A percentile compares a stretch with the other conserved stretches of the same genome.
Evolutionary conservation across 306 rosid genomes (phyloP).

Genomic region (Dalbergia cultrata): DNA sequence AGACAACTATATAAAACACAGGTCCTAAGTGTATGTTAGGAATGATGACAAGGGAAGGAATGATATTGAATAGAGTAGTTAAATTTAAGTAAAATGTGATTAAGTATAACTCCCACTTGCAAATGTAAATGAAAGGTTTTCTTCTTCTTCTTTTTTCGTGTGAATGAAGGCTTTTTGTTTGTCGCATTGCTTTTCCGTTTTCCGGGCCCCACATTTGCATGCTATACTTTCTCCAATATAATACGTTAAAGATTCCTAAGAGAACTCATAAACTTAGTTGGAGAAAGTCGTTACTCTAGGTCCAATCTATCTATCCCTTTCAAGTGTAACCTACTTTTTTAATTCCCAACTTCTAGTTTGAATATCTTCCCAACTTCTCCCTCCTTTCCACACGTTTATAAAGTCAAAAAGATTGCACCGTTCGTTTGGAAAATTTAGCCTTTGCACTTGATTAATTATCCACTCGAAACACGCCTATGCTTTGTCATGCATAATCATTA

Average conservation of each 20-base stretch:
- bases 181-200: not conserved
- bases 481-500: not conserved
- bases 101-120: no score
- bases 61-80: no score
- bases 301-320: conserved; percentile 2
- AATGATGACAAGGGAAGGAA: no score
- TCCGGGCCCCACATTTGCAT: not conserved
- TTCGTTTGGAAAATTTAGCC: conserved; percentile 5
- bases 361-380: conserved; percentile 35
- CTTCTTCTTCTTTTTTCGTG: no score
- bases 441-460: not conserved
- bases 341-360: conserved; percentile 32
- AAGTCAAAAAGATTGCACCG: conserved; percentile 42
- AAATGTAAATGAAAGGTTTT: no score
- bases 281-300: not conserved
- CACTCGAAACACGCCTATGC: not conserved
- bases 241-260: not conserved
- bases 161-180: not conserved
- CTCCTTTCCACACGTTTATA: not conserved
- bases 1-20: no score
- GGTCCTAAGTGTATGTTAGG: no score
- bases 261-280: not conserved
- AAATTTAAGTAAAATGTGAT: no score
- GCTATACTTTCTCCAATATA: not conserved
- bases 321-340: conserved; percentile 35